phyloP scores from a whole-genome alignment of 1,139 yeast genomes.

The Hansenula sp. region DNA sequence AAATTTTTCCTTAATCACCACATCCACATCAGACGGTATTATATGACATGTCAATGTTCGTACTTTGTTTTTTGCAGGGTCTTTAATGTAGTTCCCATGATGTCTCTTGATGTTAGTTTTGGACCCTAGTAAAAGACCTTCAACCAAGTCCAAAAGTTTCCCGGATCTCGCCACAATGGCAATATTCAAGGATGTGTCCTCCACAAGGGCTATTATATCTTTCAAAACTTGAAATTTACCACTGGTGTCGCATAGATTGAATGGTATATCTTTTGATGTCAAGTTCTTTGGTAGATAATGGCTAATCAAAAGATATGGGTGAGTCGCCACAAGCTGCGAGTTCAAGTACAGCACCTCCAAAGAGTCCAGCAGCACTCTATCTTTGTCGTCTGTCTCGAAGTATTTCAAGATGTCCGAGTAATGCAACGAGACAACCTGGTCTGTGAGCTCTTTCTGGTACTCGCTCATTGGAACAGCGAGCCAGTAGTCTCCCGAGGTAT shows the following conservation, averaged over 20 bases:
- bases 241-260: conserved; percentile 70
- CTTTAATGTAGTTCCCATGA: conserved; percentile 48
- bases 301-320: conserved; percentile 80
- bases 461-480: conserved; percentile 86
- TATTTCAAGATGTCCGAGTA: conserved; percentile 86
- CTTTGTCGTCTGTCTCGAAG: conserved; percentile 60
- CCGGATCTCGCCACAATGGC: conserved; percentile 55
- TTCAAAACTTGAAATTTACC: conserved; percentile 77
- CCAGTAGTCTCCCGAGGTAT: conserved; percentile 64
- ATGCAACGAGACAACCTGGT: conserved; percentile 86
- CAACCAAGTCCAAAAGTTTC: conserved; percentile 69
- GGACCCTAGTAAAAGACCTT: conserved; percentile 69
- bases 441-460: conserved; percentile 86
- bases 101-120: conserved; percentile 63
- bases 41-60: conserved; percentile 34
- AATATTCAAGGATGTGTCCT: conserved; percentile 37
- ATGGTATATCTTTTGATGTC: conserved; percentile 72
- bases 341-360: conserved; percentile 70
- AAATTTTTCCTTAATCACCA: conserved; percentile 32
- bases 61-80: conserved; percentile 26
- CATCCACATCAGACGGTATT: conserved; percentile 41
- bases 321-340: conserved; percentile 77
- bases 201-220: conserved; percentile 45
- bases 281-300: conserved; percentile 85
- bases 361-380: conserved; percentile 61